Evolutionary conservation across 1,284 basidiomycete genomes (phyloP).

Genomic region (Chalciporus sp.): DNA sequence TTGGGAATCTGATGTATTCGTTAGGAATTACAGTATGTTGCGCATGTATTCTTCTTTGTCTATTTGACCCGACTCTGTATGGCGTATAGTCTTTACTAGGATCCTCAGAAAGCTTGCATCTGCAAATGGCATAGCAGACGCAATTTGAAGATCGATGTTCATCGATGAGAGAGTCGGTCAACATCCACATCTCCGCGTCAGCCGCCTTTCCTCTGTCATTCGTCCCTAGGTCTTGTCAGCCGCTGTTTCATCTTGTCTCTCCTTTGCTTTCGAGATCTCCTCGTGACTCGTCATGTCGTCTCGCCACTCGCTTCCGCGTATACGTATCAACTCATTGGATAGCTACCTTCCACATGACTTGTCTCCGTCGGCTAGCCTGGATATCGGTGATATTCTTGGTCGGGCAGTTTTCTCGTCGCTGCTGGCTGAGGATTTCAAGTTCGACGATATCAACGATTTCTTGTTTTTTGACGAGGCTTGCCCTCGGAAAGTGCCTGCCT

Average conservation of each 20-base stretch:
- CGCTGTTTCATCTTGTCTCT: slow-evolving; percentile 11
- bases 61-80: slow-evolving; percentile 17
- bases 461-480: slow-evolving; percentile 15
- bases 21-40: slow-evolving; percentile 25
- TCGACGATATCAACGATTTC: slow-evolving; percentile 9
- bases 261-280: slow-evolving; percentile 5
- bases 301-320: slow-evolving; percentile 24
- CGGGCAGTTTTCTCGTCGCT: slow-evolving; percentile 22
- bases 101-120: not conserved
- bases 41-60: slow-evolving; percentile 21
- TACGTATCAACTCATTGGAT: slow-evolving; percentile 23
- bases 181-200: slow-evolving; percentile 32
- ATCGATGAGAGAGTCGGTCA: slow-evolving; percentile 16
- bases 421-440: slow-evolving; percentile 18
- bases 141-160: not conserved
- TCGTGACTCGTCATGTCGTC: slow-evolving; percentile 18
- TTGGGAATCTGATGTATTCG: slow-evolving; percentile 30
- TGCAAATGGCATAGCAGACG: not conserved
- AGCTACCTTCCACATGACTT: slow-evolving; percentile 12
- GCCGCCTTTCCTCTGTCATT: slow-evolving; percentile 17
- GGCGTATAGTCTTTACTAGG: slow-evolving; percentile 6
- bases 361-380: slow-evolving; percentile 29
- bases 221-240: slow-evolving; percentile 4
- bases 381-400: slow-evolving; percentile 29
- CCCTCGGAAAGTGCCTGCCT: slow-evolving; percentile 23